Conservation (phyloP, 805 yeast genomes). For the Wickerhamiella occidentalis region DNA sequence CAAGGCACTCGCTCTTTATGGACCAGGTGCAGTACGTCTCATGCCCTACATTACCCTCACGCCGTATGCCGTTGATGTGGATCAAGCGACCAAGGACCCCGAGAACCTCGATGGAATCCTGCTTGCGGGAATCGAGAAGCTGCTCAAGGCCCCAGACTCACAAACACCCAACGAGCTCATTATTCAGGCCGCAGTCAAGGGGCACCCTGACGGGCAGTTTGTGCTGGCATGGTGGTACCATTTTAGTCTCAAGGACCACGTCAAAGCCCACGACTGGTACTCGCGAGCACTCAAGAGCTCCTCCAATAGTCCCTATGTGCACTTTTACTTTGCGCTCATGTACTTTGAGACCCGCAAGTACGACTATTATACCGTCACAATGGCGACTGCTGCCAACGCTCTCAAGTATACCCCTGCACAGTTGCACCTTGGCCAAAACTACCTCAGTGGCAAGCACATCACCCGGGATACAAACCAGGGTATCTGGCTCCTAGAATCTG, state of each 20-base stretch:
- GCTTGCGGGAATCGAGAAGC: not conserved
- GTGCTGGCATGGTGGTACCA: constrained; percentile 10
- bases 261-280: constrained; percentile 3
- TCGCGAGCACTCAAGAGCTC: not conserved
- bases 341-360: constrained; percentile 5
- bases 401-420: constrained; percentile 7
- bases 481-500: not conserved
- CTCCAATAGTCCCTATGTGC: not conserved
- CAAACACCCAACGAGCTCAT: not conserved
- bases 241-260: not conserved
- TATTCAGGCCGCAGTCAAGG: not conserved
- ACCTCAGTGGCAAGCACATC: not conserved
- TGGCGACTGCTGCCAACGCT: constrained; percentile 4
- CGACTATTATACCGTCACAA: not conserved
- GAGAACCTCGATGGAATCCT: not conserved
- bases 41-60: not conserved
- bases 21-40: not conserved
- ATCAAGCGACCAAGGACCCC: not conserved
- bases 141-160: not conserved
- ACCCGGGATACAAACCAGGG: not conserved
- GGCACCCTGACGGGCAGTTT: constrained; percentile 5
- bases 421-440: constrained; percentile 5
- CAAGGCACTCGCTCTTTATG: not conserved
- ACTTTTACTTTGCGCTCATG: not conserved
- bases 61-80: not conserved